Evolutionary conservation across 148 eudicot species (phyloP).

Genomic region (Vaccinium darrowii): DNA sequence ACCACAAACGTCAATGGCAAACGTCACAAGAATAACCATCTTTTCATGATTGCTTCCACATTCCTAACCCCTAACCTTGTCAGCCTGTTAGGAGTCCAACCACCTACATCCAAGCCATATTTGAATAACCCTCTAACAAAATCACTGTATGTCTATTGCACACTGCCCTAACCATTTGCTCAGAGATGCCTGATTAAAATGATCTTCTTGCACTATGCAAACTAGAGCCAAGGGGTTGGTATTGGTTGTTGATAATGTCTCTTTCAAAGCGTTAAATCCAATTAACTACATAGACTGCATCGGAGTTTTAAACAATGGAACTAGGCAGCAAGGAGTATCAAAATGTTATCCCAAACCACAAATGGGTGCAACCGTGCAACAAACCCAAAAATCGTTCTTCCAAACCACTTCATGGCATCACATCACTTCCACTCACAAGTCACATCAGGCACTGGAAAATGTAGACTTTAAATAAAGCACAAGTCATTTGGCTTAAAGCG

Average conservation of each 20-base stretch:
- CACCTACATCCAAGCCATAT: neutral
- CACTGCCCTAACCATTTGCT: neutral
- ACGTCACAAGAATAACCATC: neutral
- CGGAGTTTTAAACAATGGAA: neutral
- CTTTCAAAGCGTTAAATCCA: neutral
- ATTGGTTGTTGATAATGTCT: neutral
- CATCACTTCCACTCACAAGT: neutral
- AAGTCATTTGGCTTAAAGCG: neutral
- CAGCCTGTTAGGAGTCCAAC: neutral
- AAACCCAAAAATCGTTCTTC: neutral
- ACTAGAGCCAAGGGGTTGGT: neutral
- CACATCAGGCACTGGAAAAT: neutral
- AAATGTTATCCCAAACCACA: neutral
- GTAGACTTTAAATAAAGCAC: neutral
- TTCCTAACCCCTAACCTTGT: neutral
- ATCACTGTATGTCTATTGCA: neutral
- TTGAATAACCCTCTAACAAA: neutral
- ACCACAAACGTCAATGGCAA: neutral
- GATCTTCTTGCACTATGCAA: neutral
- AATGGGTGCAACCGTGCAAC: neutral
- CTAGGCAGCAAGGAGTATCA: neutral
- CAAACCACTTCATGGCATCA: neutral
- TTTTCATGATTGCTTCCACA: neutral
- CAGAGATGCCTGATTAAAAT: neutral
- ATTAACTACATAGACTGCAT: neutral